Evolutionary conservation across 2,329 filamentous ascomycete genomes (phyloP).

Genomic region (Colletotrichum sp.): DNA sequence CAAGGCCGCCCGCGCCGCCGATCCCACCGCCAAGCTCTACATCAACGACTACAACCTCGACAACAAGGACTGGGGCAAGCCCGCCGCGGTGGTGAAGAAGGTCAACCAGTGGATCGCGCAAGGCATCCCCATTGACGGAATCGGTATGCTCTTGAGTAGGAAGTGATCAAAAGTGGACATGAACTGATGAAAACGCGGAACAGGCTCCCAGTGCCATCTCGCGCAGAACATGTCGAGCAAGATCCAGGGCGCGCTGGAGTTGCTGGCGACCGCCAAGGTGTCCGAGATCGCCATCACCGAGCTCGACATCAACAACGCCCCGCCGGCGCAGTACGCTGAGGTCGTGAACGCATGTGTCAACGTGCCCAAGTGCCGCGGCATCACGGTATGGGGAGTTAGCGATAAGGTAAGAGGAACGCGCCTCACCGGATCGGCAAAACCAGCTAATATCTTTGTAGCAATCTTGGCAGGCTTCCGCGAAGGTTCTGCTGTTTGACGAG

Average conservation of each 20-base stretch:
- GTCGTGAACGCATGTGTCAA: constrained; percentile 63
- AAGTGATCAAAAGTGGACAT: background rate
- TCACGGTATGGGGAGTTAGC: constrained; percentile 66
- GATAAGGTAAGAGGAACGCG: constrained; percentile 41
- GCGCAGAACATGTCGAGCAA: constrained; percentile 45
- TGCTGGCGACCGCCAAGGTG: constrained; percentile 53
- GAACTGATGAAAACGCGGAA: background rate
- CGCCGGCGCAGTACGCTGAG: constrained; percentile 60
- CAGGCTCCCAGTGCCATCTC: constrained; percentile 60
- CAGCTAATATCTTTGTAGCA: constrained; percentile 34
- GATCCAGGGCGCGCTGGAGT: constrained; percentile 54
- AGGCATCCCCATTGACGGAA: constrained; percentile 70
- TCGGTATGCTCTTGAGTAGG: constrained; percentile 39
- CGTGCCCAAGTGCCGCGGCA: constrained; percentile 64
- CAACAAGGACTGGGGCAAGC: constrained; percentile 62
- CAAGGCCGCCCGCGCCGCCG: constrained; percentile 68
- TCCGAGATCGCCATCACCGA: constrained; percentile 70
- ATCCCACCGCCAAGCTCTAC: constrained; percentile 73
- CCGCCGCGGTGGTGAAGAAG: constrained; percentile 56
- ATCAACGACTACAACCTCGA: constrained; percentile 80
- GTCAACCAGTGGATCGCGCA: constrained; percentile 68
- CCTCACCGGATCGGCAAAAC: background rate
- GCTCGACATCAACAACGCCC: constrained; percentile 69
- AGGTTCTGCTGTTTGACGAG: constrained; percentile 59
- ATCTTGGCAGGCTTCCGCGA: constrained; percentile 53